Evolutionary conservation across 768 basidiomycete species (phyloP), one percentile per base, ranked within the genome.

Genomic region (Termitomyces sp.): DNA sequence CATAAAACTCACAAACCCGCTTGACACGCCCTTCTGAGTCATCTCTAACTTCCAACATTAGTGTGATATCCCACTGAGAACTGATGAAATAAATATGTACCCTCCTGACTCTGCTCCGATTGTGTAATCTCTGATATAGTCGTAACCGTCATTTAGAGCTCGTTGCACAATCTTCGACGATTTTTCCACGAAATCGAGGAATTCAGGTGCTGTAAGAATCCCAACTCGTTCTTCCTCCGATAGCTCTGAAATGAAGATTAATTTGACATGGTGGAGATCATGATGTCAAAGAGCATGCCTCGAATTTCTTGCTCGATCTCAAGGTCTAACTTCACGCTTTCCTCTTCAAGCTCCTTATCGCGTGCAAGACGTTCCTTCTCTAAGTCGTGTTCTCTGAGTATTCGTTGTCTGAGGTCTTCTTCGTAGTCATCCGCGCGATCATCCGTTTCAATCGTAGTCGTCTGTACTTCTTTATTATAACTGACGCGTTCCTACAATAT

Each of bases 91-190:
- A 36, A 20, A 42, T 12, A 79, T 91, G 68, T 66, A 95, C 95
- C 85, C 83, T 65, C 87, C 89, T 7, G 89, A 82, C 68, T 95
- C 93, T 7, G 92, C 78, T 26, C 89, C 90, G 50, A 95, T 83
- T n/a, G 91, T 91, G 68, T 99, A 99, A 74, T 99, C 97, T 34
- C 91, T 87, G 64, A 94, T 93, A 66, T 98, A 98, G 71, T 99
- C 97, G 71, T 99, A 99, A 27, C 85, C 85, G 66, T 98, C 97
- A 67, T 92, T 97, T 60, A 98, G 74, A 22, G 96, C 97, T 50
- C 97, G 81, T 70, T 98, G 93, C 12, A 98, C 85, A 46, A 98
- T 94, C 75, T 96, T 96, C 22, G 92, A 93, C 9, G 93, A 95
- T 65, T 90, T 86, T 68, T 97, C 94, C 16, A 99, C 87, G 70